phyloP scores from a whole-genome alignment of 2,329 filamentous ascomycete species.

The Colletotrichum musae region DNA sequence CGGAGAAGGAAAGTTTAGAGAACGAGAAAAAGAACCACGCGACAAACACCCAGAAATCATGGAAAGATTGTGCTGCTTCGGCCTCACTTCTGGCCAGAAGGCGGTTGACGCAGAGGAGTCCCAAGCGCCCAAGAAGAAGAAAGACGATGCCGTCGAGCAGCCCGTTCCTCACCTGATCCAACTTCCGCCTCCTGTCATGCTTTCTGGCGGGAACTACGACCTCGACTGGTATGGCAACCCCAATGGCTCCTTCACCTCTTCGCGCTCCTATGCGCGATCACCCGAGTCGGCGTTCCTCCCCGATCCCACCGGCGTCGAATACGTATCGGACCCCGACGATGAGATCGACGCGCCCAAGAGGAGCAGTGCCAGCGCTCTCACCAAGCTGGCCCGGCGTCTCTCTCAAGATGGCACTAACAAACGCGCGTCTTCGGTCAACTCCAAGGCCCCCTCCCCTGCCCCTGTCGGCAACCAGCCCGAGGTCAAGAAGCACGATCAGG shows the following conservation, averaged over 20 bases:
- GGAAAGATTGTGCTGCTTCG: conserved; percentile 24
- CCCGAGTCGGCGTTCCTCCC: conserved; percentile 29
- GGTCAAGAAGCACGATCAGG: conserved; percentile 9
- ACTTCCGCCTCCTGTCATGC: conserved; percentile 24
- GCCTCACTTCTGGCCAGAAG: not conserved
- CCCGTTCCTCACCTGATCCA: conserved; percentile 8
- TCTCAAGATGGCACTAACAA: conserved; percentile 57
- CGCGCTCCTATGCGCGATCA: conserved; percentile 20
- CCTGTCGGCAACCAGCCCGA: not conserved
- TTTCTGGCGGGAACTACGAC: conserved; percentile 28
- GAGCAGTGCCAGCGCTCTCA: conserved; percentile 57
- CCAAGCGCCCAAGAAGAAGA: not conserved
- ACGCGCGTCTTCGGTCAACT: conserved; percentile 7
- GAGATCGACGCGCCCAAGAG: conserved; percentile 44
- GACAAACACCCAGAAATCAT: not conserved
- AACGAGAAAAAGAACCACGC: not conserved
- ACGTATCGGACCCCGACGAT: conserved; percentile 32
- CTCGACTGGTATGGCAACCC: conserved; percentile 19
- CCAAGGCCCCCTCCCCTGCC: conserved; percentile 2
- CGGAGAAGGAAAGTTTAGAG: not conserved
- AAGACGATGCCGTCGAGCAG: not conserved
- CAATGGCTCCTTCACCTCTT: conserved; percentile 23
- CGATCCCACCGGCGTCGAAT: conserved; percentile 28
- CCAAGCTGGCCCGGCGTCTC: conserved; percentile 60
- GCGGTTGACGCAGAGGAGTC: not conserved